Percentiles rank a stretch among this genome's conserved stretches.
Evolutionary conservation across 2,329 filamentous ascomycete species (phyloP).

Genomic region (Kalmusia sp.): DNA sequence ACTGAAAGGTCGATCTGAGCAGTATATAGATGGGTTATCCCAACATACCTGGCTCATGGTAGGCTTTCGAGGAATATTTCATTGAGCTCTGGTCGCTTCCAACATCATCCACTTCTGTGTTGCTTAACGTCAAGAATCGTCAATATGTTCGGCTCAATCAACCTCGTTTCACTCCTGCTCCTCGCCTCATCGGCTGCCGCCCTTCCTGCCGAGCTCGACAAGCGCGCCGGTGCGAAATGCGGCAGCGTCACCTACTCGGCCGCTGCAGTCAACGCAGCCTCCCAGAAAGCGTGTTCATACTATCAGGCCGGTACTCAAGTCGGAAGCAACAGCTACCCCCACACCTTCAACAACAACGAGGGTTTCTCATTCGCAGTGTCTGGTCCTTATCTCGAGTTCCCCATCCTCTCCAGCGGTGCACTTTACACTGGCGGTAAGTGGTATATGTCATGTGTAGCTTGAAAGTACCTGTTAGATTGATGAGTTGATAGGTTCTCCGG

Average conservation of each 20-base stretch:
- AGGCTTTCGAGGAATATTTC: slow-evolving; percentile 2
- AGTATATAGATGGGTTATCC: slow-evolving; percentile 5
- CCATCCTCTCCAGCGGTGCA: slow-evolving; percentile 58
- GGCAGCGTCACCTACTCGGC: background rate
- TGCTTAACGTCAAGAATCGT: background rate
- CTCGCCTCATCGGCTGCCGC: slow-evolving; percentile 3
- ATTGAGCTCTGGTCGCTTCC: background rate
- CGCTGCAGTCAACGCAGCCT: background rate
- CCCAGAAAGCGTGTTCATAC: slow-evolving; percentile 12
- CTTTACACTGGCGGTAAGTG: slow-evolving; percentile 62
- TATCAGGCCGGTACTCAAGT: slow-evolving; percentile 61
- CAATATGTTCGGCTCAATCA: slow-evolving; percentile 7
- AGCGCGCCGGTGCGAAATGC: background rate
- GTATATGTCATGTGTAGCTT: background rate
- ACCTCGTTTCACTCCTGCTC: slow-evolving; percentile 1
- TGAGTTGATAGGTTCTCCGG: slow-evolving; percentile 61
- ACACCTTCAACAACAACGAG: slow-evolving; percentile 68
- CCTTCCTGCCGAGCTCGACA: slow-evolving; percentile 9
- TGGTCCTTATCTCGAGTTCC: slow-evolving; percentile 70
- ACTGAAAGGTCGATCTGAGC: background rate
- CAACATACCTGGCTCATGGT: background rate
- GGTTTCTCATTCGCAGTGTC: slow-evolving; percentile 65
- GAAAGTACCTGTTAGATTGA: background rate
- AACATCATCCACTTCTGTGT: slow-evolving; percentile 3
- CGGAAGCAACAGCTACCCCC: slow-evolving; percentile 60